A percentile compares a stretch with the other conserved stretches of the same genome.
phyloP scores from a whole-genome alignment of 2,329 filamentous ascomycete genomes.

The Fusarium sp. region DNA sequence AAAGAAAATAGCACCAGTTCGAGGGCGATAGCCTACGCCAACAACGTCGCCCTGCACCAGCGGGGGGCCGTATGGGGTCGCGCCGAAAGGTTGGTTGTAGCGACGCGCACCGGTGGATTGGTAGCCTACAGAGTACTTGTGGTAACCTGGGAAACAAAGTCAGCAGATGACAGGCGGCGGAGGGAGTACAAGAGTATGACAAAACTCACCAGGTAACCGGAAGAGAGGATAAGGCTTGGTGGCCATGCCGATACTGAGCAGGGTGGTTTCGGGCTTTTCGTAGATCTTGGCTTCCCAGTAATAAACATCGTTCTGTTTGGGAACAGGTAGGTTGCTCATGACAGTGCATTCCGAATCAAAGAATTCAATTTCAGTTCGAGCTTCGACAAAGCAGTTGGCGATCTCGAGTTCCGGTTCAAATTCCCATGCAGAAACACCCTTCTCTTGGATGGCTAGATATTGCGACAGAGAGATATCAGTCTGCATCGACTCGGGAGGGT shows the following conservation, averaged over 20 bases:
- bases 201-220: constrained; percentile 83
- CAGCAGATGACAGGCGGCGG: constrained; percentile 30
- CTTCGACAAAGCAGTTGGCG: constrained; percentile 98
- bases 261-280: constrained; percentile 91
- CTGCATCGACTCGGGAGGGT: constrained; percentile 93
- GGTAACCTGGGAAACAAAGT: constrained; percentile 72
- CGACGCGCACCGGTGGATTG: constrained; percentile 88
- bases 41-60: constrained; percentile 96
- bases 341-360: constrained; percentile 98
- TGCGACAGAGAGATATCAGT: constrained; percentile 98
- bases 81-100: constrained; percentile 91
- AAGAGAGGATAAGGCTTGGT: constrained; percentile 98
- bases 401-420: constrained; percentile 99
- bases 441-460: constrained; percentile 98
- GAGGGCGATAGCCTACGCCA: constrained; percentile 93
- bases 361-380: constrained; percentile 96
- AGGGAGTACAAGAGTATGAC: constrained; percentile 16
- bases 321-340: constrained; percentile 95
- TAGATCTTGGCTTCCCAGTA: constrained; percentile 99
- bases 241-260: constrained; percentile 92
- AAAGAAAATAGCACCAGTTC: constrained; percentile 96
- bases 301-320: constrained; percentile 99
- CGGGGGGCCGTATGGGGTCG: constrained; percentile 84
- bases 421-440: constrained; percentile 99
- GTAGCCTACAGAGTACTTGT: constrained; percentile 94